phyloP scores from a whole-genome alignment of 768 basidiomycete genomes.

The Pisolithus marmoratus region DNA sequence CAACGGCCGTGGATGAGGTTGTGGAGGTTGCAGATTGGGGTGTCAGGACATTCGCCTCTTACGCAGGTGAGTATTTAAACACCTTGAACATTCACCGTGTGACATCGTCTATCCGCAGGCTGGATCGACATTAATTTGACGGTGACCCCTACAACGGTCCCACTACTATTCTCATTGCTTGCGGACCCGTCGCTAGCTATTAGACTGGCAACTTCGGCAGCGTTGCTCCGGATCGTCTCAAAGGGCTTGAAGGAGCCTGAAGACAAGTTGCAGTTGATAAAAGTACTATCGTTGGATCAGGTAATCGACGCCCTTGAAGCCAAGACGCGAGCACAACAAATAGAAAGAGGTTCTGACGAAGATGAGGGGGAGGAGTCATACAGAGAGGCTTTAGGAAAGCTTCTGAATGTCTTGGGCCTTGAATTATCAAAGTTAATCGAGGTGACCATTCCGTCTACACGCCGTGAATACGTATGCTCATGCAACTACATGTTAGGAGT shows the following conservation, averaged over 20 bases:
- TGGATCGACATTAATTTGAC: slow-evolving; percentile 99
- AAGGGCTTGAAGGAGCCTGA: slow-evolving; percentile 91
- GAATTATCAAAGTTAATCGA: slow-evolving; percentile 85
- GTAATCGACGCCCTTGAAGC: slow-evolving; percentile 78
- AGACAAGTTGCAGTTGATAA: slow-evolving; percentile 86
- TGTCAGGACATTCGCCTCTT: slow-evolving; percentile 87
- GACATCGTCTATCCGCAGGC: slow-evolving; percentile 41
- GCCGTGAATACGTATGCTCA: slow-evolving; percentile 1
- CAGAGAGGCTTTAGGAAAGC: slow-evolving; percentile 79
- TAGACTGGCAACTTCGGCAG: slow-evolving; percentile 75
- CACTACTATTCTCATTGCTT: slow-evolving; percentile 77
- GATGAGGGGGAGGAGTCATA: slow-evolving; percentile 88
- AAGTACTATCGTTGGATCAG: slow-evolving; percentile 80
- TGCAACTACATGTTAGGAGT: slow-evolving; percentile 41
- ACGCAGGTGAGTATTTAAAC: slow-evolving; percentile 68
- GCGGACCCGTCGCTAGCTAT: slow-evolving; percentile 73
- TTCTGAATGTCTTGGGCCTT: slow-evolving; percentile 75
- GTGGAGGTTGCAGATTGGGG: slow-evolving; percentile 88
- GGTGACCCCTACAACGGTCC: slow-evolving; percentile 84
- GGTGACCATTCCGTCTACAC: slow-evolving; percentile 31
- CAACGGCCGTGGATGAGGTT: slow-evolving; percentile 49
- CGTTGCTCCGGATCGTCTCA: slow-evolving; percentile 75
- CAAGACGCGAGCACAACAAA: slow-evolving; percentile 64
- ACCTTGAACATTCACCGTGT: not conserved
- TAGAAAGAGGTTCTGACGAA: slow-evolving; percentile 58